Percentiles rank a stretch among this genome's conserved stretches.
Evolutionary conservation across 2,329 filamentous ascomycete species (phyloP).

Genomic region (Dactylella cylindrospora): DNA sequence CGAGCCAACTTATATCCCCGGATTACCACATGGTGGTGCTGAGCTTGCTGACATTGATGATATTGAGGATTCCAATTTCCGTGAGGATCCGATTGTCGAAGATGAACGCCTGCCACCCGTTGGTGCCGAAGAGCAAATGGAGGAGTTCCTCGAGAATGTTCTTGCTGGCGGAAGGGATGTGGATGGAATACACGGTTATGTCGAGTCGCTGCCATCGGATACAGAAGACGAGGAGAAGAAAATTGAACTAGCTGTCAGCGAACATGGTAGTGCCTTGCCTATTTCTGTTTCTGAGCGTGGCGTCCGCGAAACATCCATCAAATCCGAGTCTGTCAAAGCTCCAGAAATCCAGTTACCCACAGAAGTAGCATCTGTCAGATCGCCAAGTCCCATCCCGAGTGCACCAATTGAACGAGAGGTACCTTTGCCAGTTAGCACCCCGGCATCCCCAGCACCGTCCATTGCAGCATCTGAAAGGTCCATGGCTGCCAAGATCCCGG

Average conservation of each 20-base stretch:
- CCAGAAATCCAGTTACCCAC: conserved; percentile 10
- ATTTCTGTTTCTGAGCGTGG: background rate
- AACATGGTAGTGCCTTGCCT: background rate
- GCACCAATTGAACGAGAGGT: background rate
- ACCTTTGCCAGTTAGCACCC: conserved; percentile 23
- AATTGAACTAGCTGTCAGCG: background rate
- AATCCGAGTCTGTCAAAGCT: conserved; percentile 1
- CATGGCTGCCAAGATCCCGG: background rate
- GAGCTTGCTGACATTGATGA: conserved; percentile 12
- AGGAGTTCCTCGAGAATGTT: conserved; percentile 2
- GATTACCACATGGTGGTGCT: background rate
- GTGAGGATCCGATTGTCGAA: conserved; percentile 1
- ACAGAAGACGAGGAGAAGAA: conserved; percentile 7
- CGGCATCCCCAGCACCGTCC: conserved; percentile 12
- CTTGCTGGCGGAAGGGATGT: background rate
- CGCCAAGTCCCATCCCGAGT: background rate
- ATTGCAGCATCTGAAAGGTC: background rate
- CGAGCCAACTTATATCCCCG: conserved; percentile 15
- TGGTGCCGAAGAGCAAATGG: background rate
- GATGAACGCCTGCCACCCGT: background rate
- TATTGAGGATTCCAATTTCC: conserved; percentile 6
- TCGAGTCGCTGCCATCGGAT: conserved; percentile 28
- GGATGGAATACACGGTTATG: conserved; percentile 8
- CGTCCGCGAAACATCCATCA: background rate
- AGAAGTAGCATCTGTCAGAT: background rate